Evolutionary conservation across 805 yeast species (phyloP).

Genomic region (Candida ovalis): DNA sequence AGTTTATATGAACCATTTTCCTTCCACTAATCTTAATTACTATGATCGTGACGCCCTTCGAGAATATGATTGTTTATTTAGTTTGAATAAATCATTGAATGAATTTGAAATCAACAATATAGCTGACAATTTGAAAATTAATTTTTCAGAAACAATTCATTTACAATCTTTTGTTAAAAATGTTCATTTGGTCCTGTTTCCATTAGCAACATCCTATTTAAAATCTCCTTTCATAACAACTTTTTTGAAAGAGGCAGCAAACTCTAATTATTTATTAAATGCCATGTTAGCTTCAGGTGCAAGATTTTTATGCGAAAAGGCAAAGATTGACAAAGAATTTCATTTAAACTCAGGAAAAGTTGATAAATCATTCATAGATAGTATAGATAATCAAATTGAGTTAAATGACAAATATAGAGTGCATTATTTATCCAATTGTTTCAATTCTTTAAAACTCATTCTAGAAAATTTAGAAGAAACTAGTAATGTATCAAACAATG

Average conservation of each 20-base stretch:
- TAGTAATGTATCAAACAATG: conserved; percentile 38
- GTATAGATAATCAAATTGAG: conserved; percentile 19
- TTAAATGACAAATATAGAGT: conserved; percentile 53
- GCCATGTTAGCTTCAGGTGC: conserved; percentile 75
- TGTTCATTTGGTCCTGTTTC: conserved; percentile 27
- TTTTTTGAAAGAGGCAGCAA: conserved; percentile 25
- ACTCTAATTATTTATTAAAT: conserved; percentile 57
- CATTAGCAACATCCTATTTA: conserved; percentile 25
- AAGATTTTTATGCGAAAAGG: conserved; percentile 34
- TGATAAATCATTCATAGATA: conserved; percentile 8
- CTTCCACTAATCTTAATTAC: neutral
- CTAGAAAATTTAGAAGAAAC: conserved; percentile 30
- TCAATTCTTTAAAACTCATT: conserved; percentile 50
- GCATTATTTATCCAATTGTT: conserved; percentile 59
- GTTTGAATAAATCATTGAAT: conserved; percentile 15
- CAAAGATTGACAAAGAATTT: conserved; percentile 17
- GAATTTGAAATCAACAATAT: conserved; percentile 17
- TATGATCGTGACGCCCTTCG: conserved; percentile 1
- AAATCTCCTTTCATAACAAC: conserved; percentile 26
- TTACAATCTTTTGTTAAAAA: conserved; percentile 27
- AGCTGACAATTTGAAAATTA: conserved; percentile 18
- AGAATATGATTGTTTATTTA: conserved; percentile 20
- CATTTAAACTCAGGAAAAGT: conserved; percentile 7
- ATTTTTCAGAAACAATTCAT: conserved; percentile 21
- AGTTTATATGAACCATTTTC: neutral